Evolutionary conservation across 2,329 filamentous ascomycete genomes (phyloP), one percentile per base, ranked within the genome.

Genomic region (Furcasterigmium furcatum): DNA sequence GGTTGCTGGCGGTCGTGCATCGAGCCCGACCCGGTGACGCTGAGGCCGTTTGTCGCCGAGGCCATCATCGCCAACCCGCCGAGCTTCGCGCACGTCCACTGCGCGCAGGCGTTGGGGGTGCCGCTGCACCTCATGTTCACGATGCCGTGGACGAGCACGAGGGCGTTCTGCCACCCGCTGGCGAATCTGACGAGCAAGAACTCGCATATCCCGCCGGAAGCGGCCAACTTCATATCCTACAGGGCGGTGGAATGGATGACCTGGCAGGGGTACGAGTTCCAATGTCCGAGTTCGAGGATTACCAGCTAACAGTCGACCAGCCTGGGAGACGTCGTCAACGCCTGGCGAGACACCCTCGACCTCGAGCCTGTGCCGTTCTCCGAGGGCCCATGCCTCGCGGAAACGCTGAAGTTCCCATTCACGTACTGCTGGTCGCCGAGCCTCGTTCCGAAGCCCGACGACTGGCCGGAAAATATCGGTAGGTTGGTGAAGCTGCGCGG

Each of bases 401-500:
- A 80, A 42, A 79, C 84, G 7, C 64, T 91, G 16, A 74, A 74
- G 36, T 75, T 91, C 6, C 87, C 88, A 0, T 85, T 85, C 47
- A 90, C 88, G 0, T 92, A 91, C 55, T 88, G 87, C 60, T 91
- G 87, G 87, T 87, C 83, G 1, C 81, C 83, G 0, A 74, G 81
- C 4, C 61, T 87, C 13, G 80, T 87, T 1, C 76, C 80, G 0
- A 87, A 87, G 53, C 84, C 84, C 0, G 67, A 67, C 2, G 84
- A 87, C 54, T 87, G 84, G 84, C 74, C 72, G 1, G 61, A 71
- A 1, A 72, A 84, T 44, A 84, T 87, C 24, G 76, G 76, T 54
- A 74, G 0, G 50, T 14, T 4, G 3, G 12, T 5, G 5, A 18
- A 14, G 3, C 12, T 13, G 16, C 16, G n/a, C 5, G n/a, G 34